A percentile compares a stretch with the other conserved stretches of the same genome.
phyloP scores from a whole-genome alignment of 805 yeast species.

The Zygotorulaspora danielsina region DNA sequence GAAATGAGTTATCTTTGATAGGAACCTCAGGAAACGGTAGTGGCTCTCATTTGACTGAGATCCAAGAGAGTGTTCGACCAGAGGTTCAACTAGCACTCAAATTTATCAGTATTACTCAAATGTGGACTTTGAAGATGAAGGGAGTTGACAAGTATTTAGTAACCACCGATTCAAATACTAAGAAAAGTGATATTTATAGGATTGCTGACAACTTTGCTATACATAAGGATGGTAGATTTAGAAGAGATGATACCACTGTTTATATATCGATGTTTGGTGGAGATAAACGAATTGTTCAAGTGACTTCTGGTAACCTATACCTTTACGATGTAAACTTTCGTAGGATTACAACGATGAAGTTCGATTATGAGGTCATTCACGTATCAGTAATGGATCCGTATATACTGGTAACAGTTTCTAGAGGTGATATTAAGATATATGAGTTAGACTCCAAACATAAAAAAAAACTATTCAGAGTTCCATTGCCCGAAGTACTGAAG shows the following conservation, averaged over 20 bases:
- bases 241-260: constrained; percentile 58
- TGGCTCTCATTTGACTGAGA: constrained; percentile 53
- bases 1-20: constrained; percentile 60
- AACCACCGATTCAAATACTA: constrained; percentile 63
- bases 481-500: constrained; percentile 36
- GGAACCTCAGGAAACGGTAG: constrained; percentile 62
- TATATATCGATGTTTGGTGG: constrained; percentile 57
- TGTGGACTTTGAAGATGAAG: constrained; percentile 60
- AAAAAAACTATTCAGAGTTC: constrained; percentile 36
- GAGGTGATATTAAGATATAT: constrained; percentile 65
- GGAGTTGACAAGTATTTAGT: constrained; percentile 55
- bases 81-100: constrained; percentile 60
- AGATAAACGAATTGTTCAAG: constrained; percentile 63
- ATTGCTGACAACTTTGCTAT: constrained; percentile 59
- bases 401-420: constrained; percentile 57
- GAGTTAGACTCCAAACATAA: constrained; percentile 40
- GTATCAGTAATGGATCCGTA: constrained; percentile 61
- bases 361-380: constrained; percentile 59
- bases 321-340: constrained; percentile 61
- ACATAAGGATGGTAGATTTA: constrained; percentile 57
- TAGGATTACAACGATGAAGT: constrained; percentile 46
- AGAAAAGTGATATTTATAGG: constrained; percentile 64
- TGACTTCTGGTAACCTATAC: constrained; percentile 60
- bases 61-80: constrained; percentile 69
- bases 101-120: constrained; percentile 65